Evolutionary conservation across 306 rosid genomes (phyloP), one percentile per base, ranked within the genome.

Genomic region (Canavalia ensiformis): DNA sequence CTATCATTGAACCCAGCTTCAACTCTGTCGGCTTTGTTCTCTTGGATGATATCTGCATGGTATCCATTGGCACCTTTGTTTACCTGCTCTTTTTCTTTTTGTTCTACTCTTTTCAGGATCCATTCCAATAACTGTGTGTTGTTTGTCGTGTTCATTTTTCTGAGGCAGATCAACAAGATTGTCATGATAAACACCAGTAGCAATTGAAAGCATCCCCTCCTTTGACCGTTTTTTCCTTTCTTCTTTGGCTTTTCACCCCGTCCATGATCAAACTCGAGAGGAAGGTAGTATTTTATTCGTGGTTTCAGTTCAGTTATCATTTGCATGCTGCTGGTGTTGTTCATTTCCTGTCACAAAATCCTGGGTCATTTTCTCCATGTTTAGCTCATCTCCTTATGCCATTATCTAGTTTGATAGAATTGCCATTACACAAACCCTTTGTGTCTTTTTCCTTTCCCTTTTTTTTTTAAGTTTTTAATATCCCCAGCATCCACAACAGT

Each of bases 61-160:
- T n/a, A n/a, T n/a, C n/a, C n/a, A n/a, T n/a, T n/a, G 68, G 60
- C 84, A 73, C 54, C 85, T 74, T 82, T 80, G 59, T 77, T 75
- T 49, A 4, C 50, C 35, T 35, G 81, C 33, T 77, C 83, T 84
- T 85, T 86, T 81, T 77, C 74, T 88, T 77, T 88, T 91, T 54
- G 72, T 75, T 66, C 81, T 74, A 68, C 52, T 66, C 58, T 66
- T 83, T 82, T 70, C 84, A 62, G 73, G 75, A 37, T 47, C 71
- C 31, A 7, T 77, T 50, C 64, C 78, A 55, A 70, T 58, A 83
- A 73, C 64, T 12, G 57, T 49, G 39, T 13, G 66, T 47, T 59
- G 64, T 41, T 30, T 78, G 35, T 8, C 31, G 65, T 60, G 12
- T 75, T 72, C 83, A 76, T 83, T 60, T 63, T 47, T 80, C 39